phyloP scores from a whole-genome alignment of 2,329 filamentous ascomycete genomes.

The Penicillium sclerotigenum region DNA sequence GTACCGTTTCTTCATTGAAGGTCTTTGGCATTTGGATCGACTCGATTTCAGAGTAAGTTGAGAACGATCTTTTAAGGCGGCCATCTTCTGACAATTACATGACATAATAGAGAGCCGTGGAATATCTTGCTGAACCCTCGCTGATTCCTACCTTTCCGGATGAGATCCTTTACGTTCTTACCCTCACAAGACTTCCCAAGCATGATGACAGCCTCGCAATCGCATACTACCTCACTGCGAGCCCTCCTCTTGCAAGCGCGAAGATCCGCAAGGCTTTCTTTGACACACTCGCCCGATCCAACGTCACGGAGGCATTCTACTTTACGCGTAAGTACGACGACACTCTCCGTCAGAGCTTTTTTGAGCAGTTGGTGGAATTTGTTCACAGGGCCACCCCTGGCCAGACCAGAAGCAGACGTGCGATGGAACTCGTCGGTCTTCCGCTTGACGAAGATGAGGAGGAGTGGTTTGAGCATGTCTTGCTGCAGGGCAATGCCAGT shows the following conservation, averaged over 20 bases:
- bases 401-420: conserved; percentile 51
- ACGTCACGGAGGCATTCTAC: conserved; percentile 68
- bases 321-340: conserved; percentile 67
- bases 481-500: conserved; percentile 64
- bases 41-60: conserved; percentile 59
- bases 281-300: conserved; percentile 63
- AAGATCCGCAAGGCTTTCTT: conserved; percentile 66
- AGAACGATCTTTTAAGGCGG: neutral
- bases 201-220: conserved; percentile 65
- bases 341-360: conserved; percentile 59
- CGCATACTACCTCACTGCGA: conserved; percentile 74
- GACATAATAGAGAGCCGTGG: conserved; percentile 58
- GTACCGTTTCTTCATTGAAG: conserved; percentile 77
- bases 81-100: neutral
- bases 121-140: conserved; percentile 74
- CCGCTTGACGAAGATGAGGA: conserved; percentile 71
- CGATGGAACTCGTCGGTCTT: conserved; percentile 68
- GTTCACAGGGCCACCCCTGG: conserved; percentile 50
- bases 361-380: conserved; percentile 62
- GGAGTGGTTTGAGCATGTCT: conserved; percentile 67
- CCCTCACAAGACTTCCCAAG: conserved; percentile 55
- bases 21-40: conserved; percentile 76
- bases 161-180: conserved; percentile 70
- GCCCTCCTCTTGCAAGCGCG: conserved; percentile 65
- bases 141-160: conserved; percentile 78